Evolutionary conservation across 2,329 filamentous ascomycete genomes (phyloP), one percentile per base, ranked within the genome.

Genomic region (Fusarium anguioides): DNA sequence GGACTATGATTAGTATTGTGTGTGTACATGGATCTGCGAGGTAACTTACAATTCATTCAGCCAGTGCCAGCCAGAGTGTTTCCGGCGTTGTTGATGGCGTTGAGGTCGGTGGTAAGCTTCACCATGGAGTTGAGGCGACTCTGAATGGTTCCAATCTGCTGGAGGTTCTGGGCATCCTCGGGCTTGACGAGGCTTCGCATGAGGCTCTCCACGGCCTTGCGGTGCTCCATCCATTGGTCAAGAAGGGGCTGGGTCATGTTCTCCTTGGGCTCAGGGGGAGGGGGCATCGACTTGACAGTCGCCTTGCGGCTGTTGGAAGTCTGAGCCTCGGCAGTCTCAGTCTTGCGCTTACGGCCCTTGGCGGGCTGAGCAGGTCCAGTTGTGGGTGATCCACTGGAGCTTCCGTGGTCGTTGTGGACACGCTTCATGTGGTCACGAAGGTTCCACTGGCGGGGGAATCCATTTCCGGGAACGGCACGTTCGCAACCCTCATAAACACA

Each of bases 391-490:
- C 77, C 80, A 40, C 72, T 71, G 39, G 79, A 73, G 67, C 78
- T 80, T 40, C 82, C 81, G 62, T 83, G 82, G 74, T 88, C 86
- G 69, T 89, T 89, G 82, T 98, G 95, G 9, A 97, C 94, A 65
- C 95, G 91, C 81, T 93, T 93, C 94, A 97, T 97, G 84, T 98
- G 95, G 81, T 98, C 95, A 79, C 91, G 90, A 52, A 97, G 87
- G 81, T 98, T 98, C 93, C 96, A 98, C 74, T 94, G 91, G 73
- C 95, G 90, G 35, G 94, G 95, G 76, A 98, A 98, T 72, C 95
- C 95, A 77, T 95, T 93, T 72, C 93, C 94, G 23, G 87, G 83
- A 31, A 91, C 83, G 58, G 93, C 89, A 68, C 95, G 91, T 75
- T 97, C 94, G 75, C 95, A 98, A 64, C 92, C 93, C 26, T 91